These are phyloP conservation scores for Eragrostis nindensis DNA, from an alignment of 176 grass and related monocot species.

Conservation along the genomic window DNA sequence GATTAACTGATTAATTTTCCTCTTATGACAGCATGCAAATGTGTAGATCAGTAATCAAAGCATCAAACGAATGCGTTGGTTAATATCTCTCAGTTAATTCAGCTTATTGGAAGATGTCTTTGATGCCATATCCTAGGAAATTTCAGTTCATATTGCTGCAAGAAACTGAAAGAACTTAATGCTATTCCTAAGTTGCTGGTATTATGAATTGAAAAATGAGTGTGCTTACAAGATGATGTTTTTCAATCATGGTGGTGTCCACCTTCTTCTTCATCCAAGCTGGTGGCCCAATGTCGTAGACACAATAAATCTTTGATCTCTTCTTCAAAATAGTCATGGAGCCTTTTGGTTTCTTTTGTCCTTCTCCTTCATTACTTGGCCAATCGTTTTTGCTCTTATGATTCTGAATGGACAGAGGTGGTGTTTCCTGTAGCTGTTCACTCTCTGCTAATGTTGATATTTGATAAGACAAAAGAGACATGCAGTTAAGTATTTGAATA, in stretches of 20 bases:
- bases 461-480: too few species aligned
- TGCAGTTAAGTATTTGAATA: too few species aligned
- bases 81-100: too few species aligned
- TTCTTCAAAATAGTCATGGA: neutral
- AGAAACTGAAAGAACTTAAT: neutral
- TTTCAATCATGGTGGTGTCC: neutral
- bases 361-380: neutral
- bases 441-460: too few species aligned
- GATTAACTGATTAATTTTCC: too few species aligned
- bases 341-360: neutral
- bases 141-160: too few species aligned
- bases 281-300: neutral
- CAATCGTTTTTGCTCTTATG: too few species aligned
- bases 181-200: neutral
- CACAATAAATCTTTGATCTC: neutral
- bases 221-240: too few species aligned
- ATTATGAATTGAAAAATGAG: too few species aligned
- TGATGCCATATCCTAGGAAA: neutral
- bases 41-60: neutral
- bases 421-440: too few species aligned
- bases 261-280: conserved; percentile 39
- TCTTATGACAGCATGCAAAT: too few species aligned
- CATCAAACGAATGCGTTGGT: neutral
- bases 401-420: too few species aligned
- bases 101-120: neutral